Conservation (phyloP, 441 rosid species). For the Jatropha podagrica region DNA sequence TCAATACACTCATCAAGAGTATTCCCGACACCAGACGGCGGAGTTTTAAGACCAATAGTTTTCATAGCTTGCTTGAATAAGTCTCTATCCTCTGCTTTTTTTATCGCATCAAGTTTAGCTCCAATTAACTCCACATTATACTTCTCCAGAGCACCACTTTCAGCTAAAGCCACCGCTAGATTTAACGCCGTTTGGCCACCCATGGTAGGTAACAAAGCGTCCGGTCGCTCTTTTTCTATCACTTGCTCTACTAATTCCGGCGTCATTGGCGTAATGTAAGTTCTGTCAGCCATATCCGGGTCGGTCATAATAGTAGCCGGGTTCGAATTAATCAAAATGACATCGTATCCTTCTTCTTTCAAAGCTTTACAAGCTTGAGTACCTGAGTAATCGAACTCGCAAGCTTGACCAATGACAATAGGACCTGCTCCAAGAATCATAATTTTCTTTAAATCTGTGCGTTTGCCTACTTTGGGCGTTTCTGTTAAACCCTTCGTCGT, state of each 20-base stretch:
- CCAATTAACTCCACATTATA: constrained; percentile 84
- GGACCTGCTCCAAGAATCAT: constrained; percentile 96
- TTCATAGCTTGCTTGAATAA: constrained; percentile 86
- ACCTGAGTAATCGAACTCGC: constrained; percentile 96
- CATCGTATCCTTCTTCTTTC: constrained; percentile 84
- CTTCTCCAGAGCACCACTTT: constrained; percentile 63
- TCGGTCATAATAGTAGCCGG: constrained; percentile 99
- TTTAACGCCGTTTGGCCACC: constrained; percentile 94
- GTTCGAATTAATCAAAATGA: constrained; percentile 68
- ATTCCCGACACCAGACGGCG: constrained; percentile 86
- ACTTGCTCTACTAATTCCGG: constrained; percentile 88
- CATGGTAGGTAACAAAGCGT: constrained; percentile 89
- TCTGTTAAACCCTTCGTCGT: constrained; percentile 16
- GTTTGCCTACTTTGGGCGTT: constrained; percentile 36
- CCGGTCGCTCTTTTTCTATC: constrained; percentile 80
- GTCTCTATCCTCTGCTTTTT: constrained; percentile 89
- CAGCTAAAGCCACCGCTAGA: constrained; percentile 85
- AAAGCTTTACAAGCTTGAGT: constrained; percentile 94
- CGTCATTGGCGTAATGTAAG: constrained; percentile 87
- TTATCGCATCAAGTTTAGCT: constrained; percentile 78
- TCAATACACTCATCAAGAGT: constrained; percentile 76
- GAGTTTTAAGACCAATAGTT: constrained; percentile 81
- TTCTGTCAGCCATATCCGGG: constrained; percentile 83
- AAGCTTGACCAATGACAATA: constrained; percentile 92
- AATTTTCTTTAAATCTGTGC: constrained; percentile 86